These are phyloP conservation scores for Zygosaccharomyces bisporus DNA, from an alignment of 805 yeast genomes.

Conservation along the genomic window DNA sequence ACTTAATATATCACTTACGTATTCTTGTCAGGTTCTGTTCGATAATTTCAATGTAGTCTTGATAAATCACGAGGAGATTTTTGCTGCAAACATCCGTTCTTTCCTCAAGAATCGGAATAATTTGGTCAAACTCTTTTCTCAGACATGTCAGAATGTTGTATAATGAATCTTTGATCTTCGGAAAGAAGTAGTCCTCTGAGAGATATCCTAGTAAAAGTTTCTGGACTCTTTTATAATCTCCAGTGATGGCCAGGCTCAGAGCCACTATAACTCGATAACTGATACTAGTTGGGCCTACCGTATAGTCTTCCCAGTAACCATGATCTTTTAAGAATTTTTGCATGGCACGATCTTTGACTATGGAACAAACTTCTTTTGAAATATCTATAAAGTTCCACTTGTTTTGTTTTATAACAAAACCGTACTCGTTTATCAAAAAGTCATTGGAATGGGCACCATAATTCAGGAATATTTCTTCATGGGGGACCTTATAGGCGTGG, in stretches of 20 bases:
- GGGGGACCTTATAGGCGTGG: conserved; percentile 18
- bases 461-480: conserved; percentile 62
- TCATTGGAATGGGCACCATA: conserved; percentile 91
- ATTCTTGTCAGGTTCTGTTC: conserved; percentile 12
- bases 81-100: conserved; percentile 11
- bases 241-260: conserved; percentile 46
- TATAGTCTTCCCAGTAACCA: conserved; percentile 73
- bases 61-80: conserved; percentile 19
- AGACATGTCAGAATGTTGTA: conserved; percentile 4
- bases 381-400: conserved; percentile 71
- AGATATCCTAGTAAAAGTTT: conserved; percentile 30
- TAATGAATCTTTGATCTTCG: conserved; percentile 7
- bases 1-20: neutral
- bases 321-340: conserved; percentile 44
- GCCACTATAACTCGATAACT: conserved; percentile 79
- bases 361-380: conserved; percentile 39
- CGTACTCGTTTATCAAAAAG: conserved; percentile 80
- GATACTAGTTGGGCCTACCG: conserved; percentile 48
- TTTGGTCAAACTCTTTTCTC: neutral
- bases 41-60: conserved; percentile 22
- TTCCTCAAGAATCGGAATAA: conserved; percentile 2
- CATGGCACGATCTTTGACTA: conserved; percentile 39
- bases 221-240: conserved; percentile 25
- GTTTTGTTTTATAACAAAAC: conserved; percentile 60
- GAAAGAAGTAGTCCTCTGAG: conserved; percentile 29